Evolutionary conservation across 2,329 filamentous ascomycete genomes (phyloP), one percentile per base, ranked within the genome.

Genomic region (Xylaria arbuscula): DNA sequence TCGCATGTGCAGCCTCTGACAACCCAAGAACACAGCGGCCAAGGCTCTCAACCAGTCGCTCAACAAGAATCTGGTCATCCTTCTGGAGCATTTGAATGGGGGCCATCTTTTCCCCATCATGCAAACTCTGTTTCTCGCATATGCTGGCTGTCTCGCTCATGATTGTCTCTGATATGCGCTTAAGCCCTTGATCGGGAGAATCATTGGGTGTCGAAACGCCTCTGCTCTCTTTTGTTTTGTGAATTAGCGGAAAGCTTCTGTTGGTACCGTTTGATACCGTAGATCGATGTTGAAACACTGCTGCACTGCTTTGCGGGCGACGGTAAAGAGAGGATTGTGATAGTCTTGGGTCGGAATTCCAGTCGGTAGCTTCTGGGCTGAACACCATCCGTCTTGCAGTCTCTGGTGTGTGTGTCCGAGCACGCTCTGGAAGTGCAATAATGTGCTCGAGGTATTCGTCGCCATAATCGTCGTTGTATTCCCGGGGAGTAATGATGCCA

Each of bases 211-310:
- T 87, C 45, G 84, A 72, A 15, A 86, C 78, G 6, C 84, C 85
- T 38, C 80, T 82, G 58, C 80, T 83, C 9, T 81, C 76, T 69
- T 82, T 85, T 17, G 83, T 74, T 72, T 83, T 87, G 72, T 85
- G 87, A 50, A 90, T 83, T 5, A 90, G 81, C 0, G 88, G 88
- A 70, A 90, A 90, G 75, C 87, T 90, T 72, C 89, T 82, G 59
- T 84, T 87, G 1, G 88, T 90, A 17, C 87, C 87, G 0, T 81
- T 83, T 0, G 88, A 90, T 54, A 86, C 77, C 0, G 87, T 89
- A 6, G 88, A 86, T 1, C 87, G 86, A 72, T 89, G 87, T 62
- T 81, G 77, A 24, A 79, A 77, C 1, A 78, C 75, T 1, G 80
- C 79, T 17, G 79, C 80, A 50, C 79, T 80, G 56, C 81, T 83